Evolutionary conservation across 352 stramenopile genomes (phyloP), one percentile per base, ranked within the genome.

Genomic region (Phytophthora hybrid): DNA sequence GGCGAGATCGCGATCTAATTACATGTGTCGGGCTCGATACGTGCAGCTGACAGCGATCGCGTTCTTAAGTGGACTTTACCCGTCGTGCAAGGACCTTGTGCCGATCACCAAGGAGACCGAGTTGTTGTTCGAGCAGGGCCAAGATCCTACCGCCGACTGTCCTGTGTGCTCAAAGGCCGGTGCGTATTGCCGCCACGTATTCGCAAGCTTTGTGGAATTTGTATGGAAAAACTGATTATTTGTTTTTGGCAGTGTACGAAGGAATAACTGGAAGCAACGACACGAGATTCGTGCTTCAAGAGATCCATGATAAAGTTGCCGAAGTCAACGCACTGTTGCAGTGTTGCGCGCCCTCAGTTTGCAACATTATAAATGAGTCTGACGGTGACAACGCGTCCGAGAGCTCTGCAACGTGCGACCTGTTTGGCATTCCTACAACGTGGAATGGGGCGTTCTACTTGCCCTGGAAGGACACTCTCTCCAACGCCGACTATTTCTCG

Each of bases 391-490:
- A 59, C 7, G 55, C 10, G 5, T 32, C 41, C 14, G 23, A 71
- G 21, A 55, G 37, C 39, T 63, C 69, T 11, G 52, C 57, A 52
- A 74, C 47, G 21, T 94, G 87, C 57, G 79, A 84, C 41, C 78
- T 94, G 21, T 93, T 93, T 70, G 77, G 74, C 9, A 84, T 94
- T 16, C 78, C 81, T 8, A 78, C 88, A 5, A 55, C 76, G 10
- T 94, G 88, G 88, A 91, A 86, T 54, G 88, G 88, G 58, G 84
- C 81, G 6, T 94, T 93, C 69, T 94, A 93, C 59, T 63, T 83
- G 58, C 88, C 88, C 11, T 94, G 88, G 88, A 82, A 83, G n/a
- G 88, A 94, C 60, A 79, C 85, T 8, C 73, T 94, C 18, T 93
- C 88, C 18, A 81, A 81, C 11, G 63, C 85, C 29, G 80, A 91